Base-by-base conservation (phyloP, 805 yeast genomes). In the Metschnikowia shivogae region DNA sequence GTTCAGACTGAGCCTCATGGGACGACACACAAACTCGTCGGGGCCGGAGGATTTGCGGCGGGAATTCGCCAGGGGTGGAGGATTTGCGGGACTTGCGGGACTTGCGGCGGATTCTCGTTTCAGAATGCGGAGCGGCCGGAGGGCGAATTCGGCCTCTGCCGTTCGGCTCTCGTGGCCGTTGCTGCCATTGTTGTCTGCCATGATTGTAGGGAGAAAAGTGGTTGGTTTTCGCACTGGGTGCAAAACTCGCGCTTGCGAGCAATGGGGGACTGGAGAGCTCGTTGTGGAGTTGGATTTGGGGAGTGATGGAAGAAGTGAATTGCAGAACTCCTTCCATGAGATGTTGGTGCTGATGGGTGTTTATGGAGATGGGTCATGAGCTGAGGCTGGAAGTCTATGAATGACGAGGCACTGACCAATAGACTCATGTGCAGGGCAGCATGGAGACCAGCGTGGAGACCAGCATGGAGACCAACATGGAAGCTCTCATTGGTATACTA, bases 1-100 rank as follows among this genome's bases (percentile, higher is more conserved):
- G 34, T 47, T 39, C 55, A 47, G 33, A 59, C 65, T 46, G 56
- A 58, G 53, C 27, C 71, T 46, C 45, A 68, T 68, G 26, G 73
- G 73, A 27, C 72, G 60, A 50, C 65, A 63, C 28, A 65, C 70
- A 43, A 68, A 68, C 14, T 65, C 71, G 9, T 64, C 68, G 7
- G 47, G 29, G 6, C 42, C 39, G 11, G 42, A 36, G 20, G 22
- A 45, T 14, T 42, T 32, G 19, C 33, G 5, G 22, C 19, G 13
- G 24, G 6, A 68, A 68, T 17, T 65, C 71, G 9, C 63, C 67
- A 8, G 46, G 29, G 6, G 39, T 35, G 13, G 42, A 39, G 24
- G 22, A 45, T 14, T 42, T 29, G 14, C 33, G 5, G 27, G 14
- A 11, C 14, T 22, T 22, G 28, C 34, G 20, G 43, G 34, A 12